phyloP scores from a whole-genome alignment of 805 yeast genomes.

The Yamadazyma takamatsuzukensis region DNA sequence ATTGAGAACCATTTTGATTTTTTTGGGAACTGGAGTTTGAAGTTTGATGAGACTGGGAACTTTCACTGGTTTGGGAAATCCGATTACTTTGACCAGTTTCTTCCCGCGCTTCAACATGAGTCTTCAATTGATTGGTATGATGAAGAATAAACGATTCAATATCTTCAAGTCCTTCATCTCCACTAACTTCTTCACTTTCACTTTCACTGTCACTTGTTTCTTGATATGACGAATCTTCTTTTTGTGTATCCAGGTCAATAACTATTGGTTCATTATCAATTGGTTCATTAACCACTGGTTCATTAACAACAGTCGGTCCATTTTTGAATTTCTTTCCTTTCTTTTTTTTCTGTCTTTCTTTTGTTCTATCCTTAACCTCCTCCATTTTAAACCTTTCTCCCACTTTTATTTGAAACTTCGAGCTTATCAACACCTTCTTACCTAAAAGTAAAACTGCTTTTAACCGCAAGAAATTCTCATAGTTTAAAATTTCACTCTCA shows the following conservation, averaged over 20 bases:
- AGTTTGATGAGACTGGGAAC: too few relatives aligned
- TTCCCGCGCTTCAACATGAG: too few relatives aligned
- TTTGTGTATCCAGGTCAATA: neutral
- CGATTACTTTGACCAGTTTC: too few relatives aligned
- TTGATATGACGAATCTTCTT: neutral
- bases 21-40: too few relatives aligned
- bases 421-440: conserved; percentile 2
- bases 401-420: conserved; percentile 4
- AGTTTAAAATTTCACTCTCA: conserved; percentile 9
- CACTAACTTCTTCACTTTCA: conserved; percentile 6
- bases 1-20: too few relatives aligned
- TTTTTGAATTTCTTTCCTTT: neutral
- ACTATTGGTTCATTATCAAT: neutral
- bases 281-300: neutral
- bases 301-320: neutral
- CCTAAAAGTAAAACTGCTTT: conserved; percentile 19
- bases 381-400: neutral
- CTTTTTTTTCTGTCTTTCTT: conserved; percentile 1
- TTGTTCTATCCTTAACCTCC: too few relatives aligned
- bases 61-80: too few relatives aligned
- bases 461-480: conserved; percentile 27
- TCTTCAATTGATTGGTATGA: conserved; percentile 28
- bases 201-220: conserved; percentile 1
- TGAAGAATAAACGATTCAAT: conserved; percentile 33
- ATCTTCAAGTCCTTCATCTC: conserved; percentile 26